These are phyloP conservation scores for Hanseniaspora nectarophila DNA, from an alignment of 805 yeast species.

Conservation along the genomic window DNA sequence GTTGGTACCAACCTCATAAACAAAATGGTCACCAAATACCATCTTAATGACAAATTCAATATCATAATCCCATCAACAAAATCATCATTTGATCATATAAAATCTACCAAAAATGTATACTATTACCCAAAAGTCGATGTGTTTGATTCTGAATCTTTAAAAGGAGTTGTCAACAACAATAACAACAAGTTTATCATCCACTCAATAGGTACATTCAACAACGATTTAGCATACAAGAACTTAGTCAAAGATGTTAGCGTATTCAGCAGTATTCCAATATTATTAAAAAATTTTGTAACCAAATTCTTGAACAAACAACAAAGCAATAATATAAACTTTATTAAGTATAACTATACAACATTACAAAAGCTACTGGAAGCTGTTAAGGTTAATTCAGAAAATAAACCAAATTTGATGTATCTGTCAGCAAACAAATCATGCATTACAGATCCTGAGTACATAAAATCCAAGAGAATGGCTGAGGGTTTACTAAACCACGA, in stretches of 20 bases:
- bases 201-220: constrained; percentile 65
- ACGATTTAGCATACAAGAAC: constrained; percentile 55
- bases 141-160: constrained; percentile 51
- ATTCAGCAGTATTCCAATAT: constrained; percentile 10
- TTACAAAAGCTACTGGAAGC: constrained; percentile 52
- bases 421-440: constrained; percentile 7
- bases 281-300: constrained; percentile 13
- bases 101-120: constrained; percentile 27
- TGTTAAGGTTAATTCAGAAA: constrained; percentile 21
- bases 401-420: constrained; percentile 2
- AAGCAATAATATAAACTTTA: constrained; percentile 38
- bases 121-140: constrained; percentile 47
- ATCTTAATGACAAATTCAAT: constrained; percentile 46
- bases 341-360: constrained; percentile 55
- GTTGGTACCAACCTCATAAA: constrained; percentile 60
- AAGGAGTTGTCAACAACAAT: constrained; percentile 28
- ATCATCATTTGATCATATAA: constrained; percentile 39
- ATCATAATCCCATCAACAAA: constrained; percentile 51
- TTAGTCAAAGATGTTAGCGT: constrained; percentile 27
- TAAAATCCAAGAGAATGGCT: constrained; percentile 6
- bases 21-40: constrained; percentile 31
- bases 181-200: constrained; percentile 64
- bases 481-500: neutral
- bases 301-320: neutral
- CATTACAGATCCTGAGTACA: neutral